Evolutionary conservation across 805 yeast species (phyloP).

Genomic region (Phaffomyces opuntiae): DNA sequence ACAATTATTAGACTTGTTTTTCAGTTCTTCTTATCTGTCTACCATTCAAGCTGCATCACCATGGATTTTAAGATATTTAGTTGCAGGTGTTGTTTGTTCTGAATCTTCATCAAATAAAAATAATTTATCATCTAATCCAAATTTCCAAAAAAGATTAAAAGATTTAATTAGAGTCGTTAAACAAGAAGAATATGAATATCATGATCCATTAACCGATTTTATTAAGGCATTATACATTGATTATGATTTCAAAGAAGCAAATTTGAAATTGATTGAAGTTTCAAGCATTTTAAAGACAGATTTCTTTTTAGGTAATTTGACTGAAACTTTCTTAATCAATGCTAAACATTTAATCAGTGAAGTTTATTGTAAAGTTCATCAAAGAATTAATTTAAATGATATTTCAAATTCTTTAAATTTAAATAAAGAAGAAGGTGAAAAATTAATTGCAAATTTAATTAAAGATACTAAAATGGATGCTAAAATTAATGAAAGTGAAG

Average conservation of each 20-base stretch:
- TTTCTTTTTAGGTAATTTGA: conserved; percentile 43
- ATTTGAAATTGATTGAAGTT: conserved; percentile 40
- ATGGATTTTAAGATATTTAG: conserved; percentile 60
- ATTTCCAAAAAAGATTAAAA: conserved; percentile 46
- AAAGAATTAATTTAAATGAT: conserved; percentile 38
- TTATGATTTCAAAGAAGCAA: conserved; percentile 51
- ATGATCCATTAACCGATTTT: conserved; percentile 56
- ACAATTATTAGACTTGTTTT: conserved; percentile 48
- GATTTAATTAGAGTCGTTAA: conserved; percentile 51
- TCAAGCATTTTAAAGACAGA: conserved; percentile 44
- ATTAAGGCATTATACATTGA: conserved; percentile 48
- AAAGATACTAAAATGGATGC: conserved; percentile 46
- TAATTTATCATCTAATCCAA: conserved; percentile 21
- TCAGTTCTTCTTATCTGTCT: conserved; percentile 52
- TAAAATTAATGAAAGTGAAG: conserved; percentile 44
- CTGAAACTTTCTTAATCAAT: conserved; percentile 35
- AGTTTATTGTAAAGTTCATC: conserved; percentile 48
- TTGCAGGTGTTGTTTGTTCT: conserved; percentile 46
- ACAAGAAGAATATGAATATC: conserved; percentile 59
- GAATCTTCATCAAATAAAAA: conserved; percentile 25
- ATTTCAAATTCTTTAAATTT: conserved; percentile 39
- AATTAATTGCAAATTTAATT: conserved; percentile 44
- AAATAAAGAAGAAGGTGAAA: conserved; percentile 39
- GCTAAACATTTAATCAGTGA: conserved; percentile 47
- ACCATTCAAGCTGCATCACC: conserved; percentile 68